Evolutionary conservation across 805 yeast genomes (phyloP).

Genomic region (Yamadazyma olivae): DNA sequence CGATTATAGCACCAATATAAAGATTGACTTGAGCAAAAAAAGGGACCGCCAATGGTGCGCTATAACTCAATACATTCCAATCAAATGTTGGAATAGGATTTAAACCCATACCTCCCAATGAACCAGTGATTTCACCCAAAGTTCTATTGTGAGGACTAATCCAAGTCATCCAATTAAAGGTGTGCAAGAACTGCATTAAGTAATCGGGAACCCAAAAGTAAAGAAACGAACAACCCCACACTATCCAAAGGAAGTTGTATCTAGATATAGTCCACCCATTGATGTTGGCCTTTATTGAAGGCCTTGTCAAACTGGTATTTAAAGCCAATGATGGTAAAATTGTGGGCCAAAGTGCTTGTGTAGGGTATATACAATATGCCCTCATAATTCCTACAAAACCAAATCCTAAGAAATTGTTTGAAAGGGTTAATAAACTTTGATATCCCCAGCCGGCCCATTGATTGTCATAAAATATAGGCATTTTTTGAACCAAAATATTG

Average conservation of each 20-base stretch:
- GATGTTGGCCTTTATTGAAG: conserved; percentile 22
- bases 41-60: conserved; percentile 40
- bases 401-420: conserved; percentile 25
- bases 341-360: conserved; percentile 24
- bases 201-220: conserved; percentile 48
- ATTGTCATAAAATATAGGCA: conserved; percentile 18
- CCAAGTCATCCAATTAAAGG: conserved; percentile 59
- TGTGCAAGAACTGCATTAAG: conserved; percentile 38
- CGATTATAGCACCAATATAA: conserved; percentile 17
- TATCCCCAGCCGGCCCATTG: conserved; percentile 26
- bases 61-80: conserved; percentile 39
- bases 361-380: conserved; percentile 24
- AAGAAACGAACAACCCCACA: conserved; percentile 26
- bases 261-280: conserved; percentile 29
- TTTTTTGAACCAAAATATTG: conserved; percentile 23
- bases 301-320: conserved; percentile 23
- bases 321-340: conserved; percentile 26
- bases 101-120: conserved; percentile 44
- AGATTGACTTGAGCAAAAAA: conserved; percentile 22
- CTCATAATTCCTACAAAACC: conserved; percentile 28
- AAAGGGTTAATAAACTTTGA: conserved; percentile 18
- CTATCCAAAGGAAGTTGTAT: conserved; percentile 18
- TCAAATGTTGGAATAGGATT: conserved; percentile 56
- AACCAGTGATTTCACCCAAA: conserved; percentile 50
- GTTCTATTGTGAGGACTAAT: conserved; percentile 48